These are phyloP conservation scores for Cladophialophora carrionii DNA, from an alignment of 2,329 filamentous ascomycete species.

Conservation along the genomic window DNA sequence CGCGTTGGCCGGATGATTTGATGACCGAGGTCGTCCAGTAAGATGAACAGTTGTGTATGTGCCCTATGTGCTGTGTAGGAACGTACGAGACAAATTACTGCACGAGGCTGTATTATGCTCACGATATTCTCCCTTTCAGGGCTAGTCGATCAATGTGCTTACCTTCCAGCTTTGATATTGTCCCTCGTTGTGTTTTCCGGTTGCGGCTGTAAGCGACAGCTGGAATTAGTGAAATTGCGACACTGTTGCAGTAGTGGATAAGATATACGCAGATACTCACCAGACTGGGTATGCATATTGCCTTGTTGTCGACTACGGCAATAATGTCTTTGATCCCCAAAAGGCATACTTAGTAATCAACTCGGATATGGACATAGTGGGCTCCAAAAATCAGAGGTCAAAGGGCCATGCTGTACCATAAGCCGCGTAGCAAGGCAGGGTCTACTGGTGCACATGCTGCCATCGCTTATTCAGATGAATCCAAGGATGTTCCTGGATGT, in stretches of 20 bases:
- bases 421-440: not conserved
- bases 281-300: not conserved
- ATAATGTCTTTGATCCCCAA: no score
- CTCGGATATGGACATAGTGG: not conserved
- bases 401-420: not conserved
- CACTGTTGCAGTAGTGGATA: not conserved
- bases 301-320: not conserved
- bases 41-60: not conserved
- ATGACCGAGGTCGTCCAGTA: slow-evolving; percentile 34
- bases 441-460: not conserved
- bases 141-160: not conserved
- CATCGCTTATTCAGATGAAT: not conserved
- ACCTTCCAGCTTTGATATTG: not conserved
- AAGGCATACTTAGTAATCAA: not conserved
- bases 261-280: not conserved
- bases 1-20: slow-evolving; percentile 53
- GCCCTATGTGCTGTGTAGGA: not conserved
- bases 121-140: not conserved
- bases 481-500: not conserved
- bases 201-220: not conserved
- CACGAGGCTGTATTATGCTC: not conserved
- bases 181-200: not conserved
- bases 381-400: not conserved
- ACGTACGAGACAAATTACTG: not conserved
- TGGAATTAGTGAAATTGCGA: not conserved